Evolutionary conservation across 768 basidiomycete species (phyloP), one percentile per base, ranked within the genome.

Genomic region (Lactarius vividus): DNA sequence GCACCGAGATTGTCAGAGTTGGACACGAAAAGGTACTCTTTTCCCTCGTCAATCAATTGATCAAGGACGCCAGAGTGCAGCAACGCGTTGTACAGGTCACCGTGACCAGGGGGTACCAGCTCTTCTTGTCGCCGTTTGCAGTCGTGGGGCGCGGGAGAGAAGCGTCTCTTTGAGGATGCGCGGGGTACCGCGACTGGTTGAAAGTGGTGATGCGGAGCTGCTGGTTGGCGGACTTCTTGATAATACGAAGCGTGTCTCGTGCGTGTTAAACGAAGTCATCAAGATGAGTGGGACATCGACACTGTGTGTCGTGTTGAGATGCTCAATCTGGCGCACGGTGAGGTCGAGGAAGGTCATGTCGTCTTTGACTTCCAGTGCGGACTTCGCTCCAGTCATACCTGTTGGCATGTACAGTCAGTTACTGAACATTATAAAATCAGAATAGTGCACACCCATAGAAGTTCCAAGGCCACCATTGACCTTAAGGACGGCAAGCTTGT

Each of bases 91-190:
- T 95, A 98, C 73, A 98, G 80, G 77, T 98, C 95, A 75, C 96
- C 95, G 81, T 98, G 96, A 71, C 96, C 95, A 59, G 96, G 93
- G 96, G 94, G 83, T 97, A 98, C 94, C 96, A 98, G 78, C 87
- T 80, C 75, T 85, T 85, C 84, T 96, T 94, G 82, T 96, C 91
- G 71, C 89, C 89, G 63, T 84, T 83, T 42, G 87, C 88, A 56
- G 84, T 82, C 72, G 87, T 85, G 20, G 94, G n/a, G 92, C 75
- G 85, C 88, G 26, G 94, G 94, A n/a, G 15, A 95, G 84, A 69
- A 95, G 84, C 26, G 88, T 85, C 78, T 96, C 94, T 79, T 93
- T 90, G 82, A 84, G 86, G 75, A 97, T 94, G 73, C 94, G 88
- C 33, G 96, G n/a, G 96, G 78, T 94, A 97, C 72, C 92, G 85